Evolutionary conservation across 2,329 filamentous ascomycete species (phyloP).

Genomic region (Coleophoma cylindrospora): DNA sequence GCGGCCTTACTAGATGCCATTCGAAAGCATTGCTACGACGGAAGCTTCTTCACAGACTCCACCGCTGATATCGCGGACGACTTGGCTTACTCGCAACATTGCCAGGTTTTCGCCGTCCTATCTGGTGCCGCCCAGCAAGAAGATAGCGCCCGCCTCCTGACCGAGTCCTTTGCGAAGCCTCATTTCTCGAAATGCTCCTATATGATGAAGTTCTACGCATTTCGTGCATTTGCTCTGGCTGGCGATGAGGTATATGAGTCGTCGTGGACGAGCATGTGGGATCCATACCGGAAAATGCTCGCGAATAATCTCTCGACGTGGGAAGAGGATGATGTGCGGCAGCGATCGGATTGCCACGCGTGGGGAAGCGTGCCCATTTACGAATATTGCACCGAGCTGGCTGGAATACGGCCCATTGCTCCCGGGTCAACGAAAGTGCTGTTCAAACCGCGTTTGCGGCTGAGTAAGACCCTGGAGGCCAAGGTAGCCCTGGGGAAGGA

Average conservation of each 20-base stretch:
- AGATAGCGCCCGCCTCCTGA: slow-evolving; percentile 20
- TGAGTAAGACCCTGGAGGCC: slow-evolving; percentile 15
- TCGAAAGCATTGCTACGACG: slow-evolving; percentile 27
- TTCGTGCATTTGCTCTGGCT: slow-evolving; percentile 30
- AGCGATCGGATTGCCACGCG: slow-evolving; percentile 38
- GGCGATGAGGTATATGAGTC: slow-evolving; percentile 28
- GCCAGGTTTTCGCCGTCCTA: slow-evolving; percentile 31
- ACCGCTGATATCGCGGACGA: slow-evolving; percentile 24
- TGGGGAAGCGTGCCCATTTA: slow-evolving; percentile 38
- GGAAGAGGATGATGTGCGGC: slow-evolving; percentile 36
- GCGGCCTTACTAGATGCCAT: slow-evolving; percentile 19
- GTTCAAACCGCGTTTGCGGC: slow-evolving; percentile 23
- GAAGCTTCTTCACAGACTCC: slow-evolving; percentile 29
- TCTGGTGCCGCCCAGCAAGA: slow-evolving; percentile 21
- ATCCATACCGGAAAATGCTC: slow-evolving; percentile 33
- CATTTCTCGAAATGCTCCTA: slow-evolving; percentile 30
- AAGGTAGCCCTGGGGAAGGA: neutral
- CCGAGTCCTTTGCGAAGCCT: slow-evolving; percentile 19
- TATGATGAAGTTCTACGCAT: slow-evolving; percentile 35
- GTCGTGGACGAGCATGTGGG: slow-evolving; percentile 26
- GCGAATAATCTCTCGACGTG: slow-evolving; percentile 33
- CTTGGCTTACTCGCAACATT: slow-evolving; percentile 28
- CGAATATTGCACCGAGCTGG: slow-evolving; percentile 33
- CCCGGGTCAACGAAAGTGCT: slow-evolving; percentile 16
- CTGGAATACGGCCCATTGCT: slow-evolving; percentile 10